These are phyloP conservation scores for Dipteronia dyeriana DNA, from an alignment of 345 rosid species.

Conservation along the genomic window DNA sequence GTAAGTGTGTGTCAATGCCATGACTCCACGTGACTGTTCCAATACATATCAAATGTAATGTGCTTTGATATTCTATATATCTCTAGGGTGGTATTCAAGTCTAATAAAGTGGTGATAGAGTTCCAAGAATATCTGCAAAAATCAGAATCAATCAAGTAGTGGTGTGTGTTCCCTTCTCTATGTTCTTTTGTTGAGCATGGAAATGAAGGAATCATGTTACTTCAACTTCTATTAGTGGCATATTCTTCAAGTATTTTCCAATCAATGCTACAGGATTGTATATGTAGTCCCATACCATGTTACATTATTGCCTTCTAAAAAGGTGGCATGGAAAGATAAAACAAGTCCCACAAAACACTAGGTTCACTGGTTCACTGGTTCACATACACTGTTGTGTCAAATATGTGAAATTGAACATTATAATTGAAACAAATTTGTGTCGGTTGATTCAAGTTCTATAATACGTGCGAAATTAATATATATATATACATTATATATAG, in stretches of 20 bases:
- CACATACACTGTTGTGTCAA: too few relatives aligned
- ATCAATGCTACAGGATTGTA: neutral
- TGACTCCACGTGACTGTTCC: conserved; percentile 8
- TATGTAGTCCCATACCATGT: too few relatives aligned
- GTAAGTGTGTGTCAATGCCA: neutral
- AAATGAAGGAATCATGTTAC: neutral
- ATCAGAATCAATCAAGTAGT: neutral
- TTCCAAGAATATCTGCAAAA: neutral
- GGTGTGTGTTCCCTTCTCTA: neutral
- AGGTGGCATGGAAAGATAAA: too few relatives aligned
- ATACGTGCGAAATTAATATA: too few relatives aligned
- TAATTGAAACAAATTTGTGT: too few relatives aligned
- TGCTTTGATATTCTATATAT: neutral
- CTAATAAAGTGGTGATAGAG: neutral
- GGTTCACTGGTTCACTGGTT: too few relatives aligned
- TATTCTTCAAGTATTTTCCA: neutral
- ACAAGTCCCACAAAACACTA: too few relatives aligned
- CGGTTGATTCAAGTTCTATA: too few relatives aligned
- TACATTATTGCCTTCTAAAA: too few relatives aligned
- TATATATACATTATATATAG: too few relatives aligned
- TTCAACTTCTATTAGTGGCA: neutral
- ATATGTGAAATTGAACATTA: too few relatives aligned
- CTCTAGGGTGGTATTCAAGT: neutral
- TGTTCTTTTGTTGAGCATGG: neutral
- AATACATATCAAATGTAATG: neutral